A percentile compares a stretch with the other conserved stretches of the same genome.
Conservation (phyloP, 2,329 filamentous ascomycete genomes). For the Xylaria sp. region DNA sequence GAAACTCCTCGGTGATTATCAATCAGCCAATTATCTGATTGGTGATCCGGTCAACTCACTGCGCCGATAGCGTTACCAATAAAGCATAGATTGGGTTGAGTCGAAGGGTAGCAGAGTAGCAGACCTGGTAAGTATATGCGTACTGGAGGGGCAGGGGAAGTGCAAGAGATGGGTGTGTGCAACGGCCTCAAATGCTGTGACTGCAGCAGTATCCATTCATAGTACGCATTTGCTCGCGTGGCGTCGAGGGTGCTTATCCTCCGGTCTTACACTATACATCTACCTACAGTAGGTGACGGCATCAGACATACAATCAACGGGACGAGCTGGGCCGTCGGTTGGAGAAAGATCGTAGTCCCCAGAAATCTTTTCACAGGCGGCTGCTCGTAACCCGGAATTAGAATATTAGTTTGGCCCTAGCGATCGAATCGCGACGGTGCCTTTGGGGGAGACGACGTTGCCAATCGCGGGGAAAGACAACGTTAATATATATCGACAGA, state of each 20-base stretch:
- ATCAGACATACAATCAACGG: slow-evolving; percentile 27
- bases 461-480: slow-evolving; percentile 36
- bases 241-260: slow-evolving; percentile 13
- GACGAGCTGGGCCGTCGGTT: slow-evolving; percentile 36
- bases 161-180: slow-evolving; percentile 9
- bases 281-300: slow-evolving; percentile 4
- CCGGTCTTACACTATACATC: slow-evolving; percentile 25
- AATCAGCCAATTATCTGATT: slow-evolving; percentile 16
- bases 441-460: slow-evolving; percentile 23
- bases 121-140: background rate
- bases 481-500: slow-evolving; percentile 35
- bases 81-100: slow-evolving; percentile 4
- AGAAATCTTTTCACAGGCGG: slow-evolving; percentile 1
- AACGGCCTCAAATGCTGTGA: slow-evolving; percentile 17
- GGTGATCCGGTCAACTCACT: background rate
- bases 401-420: slow-evolving; percentile 20
- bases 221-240: slow-evolving; percentile 21
- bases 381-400: slow-evolving; percentile 30
- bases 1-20: slow-evolving; percentile 26
- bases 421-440: slow-evolving; percentile 18
- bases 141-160: background rate
- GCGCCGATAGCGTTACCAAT: slow-evolving; percentile 13
- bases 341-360: slow-evolving; percentile 17
- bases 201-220: slow-evolving; percentile 10
- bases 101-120: slow-evolving; percentile 4